Percentiles rank a stretch among this genome's conserved stretches.
These are phyloP conservation scores for Alternaria arborescens DNA, from an alignment of 2,329 filamentous ascomycete genomes.

Conservation along the genomic window DNA sequence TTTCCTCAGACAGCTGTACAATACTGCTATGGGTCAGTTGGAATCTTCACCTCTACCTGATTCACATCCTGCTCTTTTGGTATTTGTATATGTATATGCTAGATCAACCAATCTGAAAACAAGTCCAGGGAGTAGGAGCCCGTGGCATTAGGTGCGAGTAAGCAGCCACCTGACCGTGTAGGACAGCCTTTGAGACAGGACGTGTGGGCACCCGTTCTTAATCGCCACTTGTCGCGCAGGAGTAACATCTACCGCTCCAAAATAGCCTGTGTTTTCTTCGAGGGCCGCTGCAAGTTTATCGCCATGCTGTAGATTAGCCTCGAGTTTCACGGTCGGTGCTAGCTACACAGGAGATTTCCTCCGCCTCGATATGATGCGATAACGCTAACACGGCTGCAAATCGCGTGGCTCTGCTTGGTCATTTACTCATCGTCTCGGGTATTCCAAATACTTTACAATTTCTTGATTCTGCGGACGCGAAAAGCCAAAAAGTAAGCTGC, in stretches of 20 bases:
- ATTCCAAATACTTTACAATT: not conserved
- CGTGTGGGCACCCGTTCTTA: not conserved
- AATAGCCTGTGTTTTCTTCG: not conserved
- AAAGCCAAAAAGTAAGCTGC: not conserved
- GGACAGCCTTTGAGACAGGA: not conserved
- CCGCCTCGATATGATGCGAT: not conserved
- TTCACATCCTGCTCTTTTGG: not conserved
- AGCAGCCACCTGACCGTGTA: not conserved
- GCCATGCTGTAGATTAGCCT: not conserved
- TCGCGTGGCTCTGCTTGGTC: not conserved
- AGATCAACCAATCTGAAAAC: not conserved
- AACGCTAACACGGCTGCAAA: constrained; percentile 3
- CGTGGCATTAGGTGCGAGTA: not conserved
- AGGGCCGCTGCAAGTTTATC: constrained; percentile 1
- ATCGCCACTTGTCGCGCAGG: constrained; percentile 1
- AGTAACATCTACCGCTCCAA: not conserved
- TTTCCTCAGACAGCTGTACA: not conserved
- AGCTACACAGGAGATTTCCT: not conserved
- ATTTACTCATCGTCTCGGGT: not conserved
- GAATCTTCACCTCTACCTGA: not conserved
- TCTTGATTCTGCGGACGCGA: not conserved
- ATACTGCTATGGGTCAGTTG: not conserved
- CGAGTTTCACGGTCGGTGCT: not conserved
- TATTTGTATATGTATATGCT: not conserved
- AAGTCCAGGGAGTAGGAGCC: not conserved